Evolutionary conservation across 1,284 basidiomycete species (phyloP).

Genomic region (Papiliotrema laurentii): DNA sequence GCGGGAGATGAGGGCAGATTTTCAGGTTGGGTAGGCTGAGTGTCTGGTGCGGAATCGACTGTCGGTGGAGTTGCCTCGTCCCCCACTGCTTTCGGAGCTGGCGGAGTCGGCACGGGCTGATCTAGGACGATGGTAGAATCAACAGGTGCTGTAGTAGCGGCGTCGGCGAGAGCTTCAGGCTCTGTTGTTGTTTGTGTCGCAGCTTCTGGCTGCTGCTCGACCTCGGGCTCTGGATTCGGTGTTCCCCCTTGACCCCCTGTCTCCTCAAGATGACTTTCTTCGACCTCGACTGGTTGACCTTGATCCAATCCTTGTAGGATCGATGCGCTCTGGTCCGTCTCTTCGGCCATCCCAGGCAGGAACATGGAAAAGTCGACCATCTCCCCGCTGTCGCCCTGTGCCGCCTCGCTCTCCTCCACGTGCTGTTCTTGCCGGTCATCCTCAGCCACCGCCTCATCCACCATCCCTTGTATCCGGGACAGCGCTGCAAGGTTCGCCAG

Average conservation of each 20-base stretch:
- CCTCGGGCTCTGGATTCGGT: too few relatives aligned
- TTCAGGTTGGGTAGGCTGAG: too few relatives aligned
- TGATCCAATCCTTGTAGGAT: background rate
- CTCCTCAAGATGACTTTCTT: background rate
- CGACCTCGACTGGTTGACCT: background rate
- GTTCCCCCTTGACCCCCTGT: background rate
- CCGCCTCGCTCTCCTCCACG: background rate
- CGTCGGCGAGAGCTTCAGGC: background rate
- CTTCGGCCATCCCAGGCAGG: background rate
- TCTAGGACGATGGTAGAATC: too few relatives aligned
- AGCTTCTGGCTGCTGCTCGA: background rate
- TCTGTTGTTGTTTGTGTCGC: background rate
- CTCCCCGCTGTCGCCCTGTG: background rate
- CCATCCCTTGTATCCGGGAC: constrained; percentile 25
- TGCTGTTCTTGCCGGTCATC: background rate
- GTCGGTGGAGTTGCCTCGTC: too few relatives aligned
- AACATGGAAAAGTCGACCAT: background rate
- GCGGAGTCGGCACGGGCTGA: too few relatives aligned
- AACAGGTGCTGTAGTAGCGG: too few relatives aligned
- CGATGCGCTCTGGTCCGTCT: background rate
- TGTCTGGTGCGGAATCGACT: too few relatives aligned
- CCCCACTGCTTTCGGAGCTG: too few relatives aligned
- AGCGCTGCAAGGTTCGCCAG: constrained; percentile 43
- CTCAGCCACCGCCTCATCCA: constrained; percentile 13
- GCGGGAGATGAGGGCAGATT: too few relatives aligned